Evolutionary conservation across 2,329 filamentous ascomycete species (phyloP).

Genomic region (Fusarium sp.): DNA sequence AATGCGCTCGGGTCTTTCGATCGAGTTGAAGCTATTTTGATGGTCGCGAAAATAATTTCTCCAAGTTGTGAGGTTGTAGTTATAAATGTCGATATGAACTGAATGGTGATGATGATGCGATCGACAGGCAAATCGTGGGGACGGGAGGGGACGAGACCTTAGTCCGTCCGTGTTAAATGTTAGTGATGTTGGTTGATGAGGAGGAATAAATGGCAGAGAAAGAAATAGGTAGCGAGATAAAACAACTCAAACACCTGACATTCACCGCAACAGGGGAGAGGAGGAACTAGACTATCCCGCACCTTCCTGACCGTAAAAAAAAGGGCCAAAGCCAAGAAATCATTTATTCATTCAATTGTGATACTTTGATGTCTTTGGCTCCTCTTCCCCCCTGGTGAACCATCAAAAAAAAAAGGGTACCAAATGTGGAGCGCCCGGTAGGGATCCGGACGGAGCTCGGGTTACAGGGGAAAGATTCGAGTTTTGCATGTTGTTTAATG

Average conservation of each 20-base stretch:
- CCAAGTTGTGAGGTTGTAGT: neutral
- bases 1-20: slow-evolving; percentile 9
- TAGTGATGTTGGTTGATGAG: slow-evolving; percentile 14
- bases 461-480: slow-evolving; percentile 5
- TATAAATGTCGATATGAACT: slow-evolving; percentile 12
- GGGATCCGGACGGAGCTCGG: slow-evolving; percentile 26
- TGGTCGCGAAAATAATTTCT: neutral
- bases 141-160: slow-evolving; percentile 16
- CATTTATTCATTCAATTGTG: slow-evolving; percentile 34
- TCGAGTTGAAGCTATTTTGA: neutral
- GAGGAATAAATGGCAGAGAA: slow-evolving; percentile 13
- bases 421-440: slow-evolving; percentile 24
- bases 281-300: slow-evolving; percentile 6
- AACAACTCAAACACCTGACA: slow-evolving; percentile 4
- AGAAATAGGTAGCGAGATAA: slow-evolving; percentile 12
- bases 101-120: slow-evolving; percentile 20
- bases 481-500: neutral
- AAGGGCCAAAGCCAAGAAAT: slow-evolving; percentile 33
- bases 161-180: slow-evolving; percentile 21
- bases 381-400: slow-evolving; percentile 23
- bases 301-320: slow-evolving; percentile 32
- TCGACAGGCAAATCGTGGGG: slow-evolving; percentile 38
- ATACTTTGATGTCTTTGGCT: slow-evolving; percentile 21
- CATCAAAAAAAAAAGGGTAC: slow-evolving; percentile 17
- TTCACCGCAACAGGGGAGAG: slow-evolving; percentile 11